phyloP scores from a whole-genome alignment of 768 basidiomycete species.

The Tricholoma terreum region DNA sequence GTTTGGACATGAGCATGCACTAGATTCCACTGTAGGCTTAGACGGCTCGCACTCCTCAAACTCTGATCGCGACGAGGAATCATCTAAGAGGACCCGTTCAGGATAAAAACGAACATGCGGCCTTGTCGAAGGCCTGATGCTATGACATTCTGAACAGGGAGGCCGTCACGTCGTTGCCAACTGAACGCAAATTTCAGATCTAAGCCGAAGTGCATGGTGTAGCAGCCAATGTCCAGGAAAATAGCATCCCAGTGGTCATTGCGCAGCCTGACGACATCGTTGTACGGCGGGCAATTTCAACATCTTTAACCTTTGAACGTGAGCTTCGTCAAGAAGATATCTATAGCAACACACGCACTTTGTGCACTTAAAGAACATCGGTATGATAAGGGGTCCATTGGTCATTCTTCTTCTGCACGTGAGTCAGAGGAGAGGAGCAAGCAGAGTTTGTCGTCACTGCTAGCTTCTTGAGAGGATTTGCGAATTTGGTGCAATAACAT shows the following conservation, averaged over 20 bases:
- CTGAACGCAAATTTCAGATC: conserved; percentile 16
- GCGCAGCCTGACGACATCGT: conserved; percentile 20
- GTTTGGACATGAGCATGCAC: too few relatives aligned
- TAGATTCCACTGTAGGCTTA: too few relatives aligned
- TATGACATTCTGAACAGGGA: conserved; percentile 26
- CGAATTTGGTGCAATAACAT: too few relatives aligned
- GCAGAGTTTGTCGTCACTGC: conserved; percentile 21
- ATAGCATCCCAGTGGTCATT: conserved; percentile 20
- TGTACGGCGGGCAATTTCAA: conserved; percentile 26
- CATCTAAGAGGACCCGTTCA: background rate
- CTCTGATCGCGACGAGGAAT: background rate
- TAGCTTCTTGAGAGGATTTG: conserved; percentile 13
- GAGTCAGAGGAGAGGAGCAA: conserved; percentile 21
- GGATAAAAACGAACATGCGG: too few relatives aligned
- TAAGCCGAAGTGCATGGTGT: too few relatives aligned
- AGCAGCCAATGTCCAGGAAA: conserved; percentile 34
- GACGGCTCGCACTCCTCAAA: too few relatives aligned
- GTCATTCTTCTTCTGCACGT: conserved; percentile 28
- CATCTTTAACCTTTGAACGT: conserved; percentile 23
- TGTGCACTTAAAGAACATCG: too few relatives aligned
- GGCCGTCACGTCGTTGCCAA: conserved; percentile 35
- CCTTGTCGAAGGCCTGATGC: conserved; percentile 30
- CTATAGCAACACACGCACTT: conserved; percentile 14
- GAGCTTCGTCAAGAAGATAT: background rate
- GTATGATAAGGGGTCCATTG: too few relatives aligned